phyloP scores from a whole-genome alignment of 176 grass and related monocot species.

The Tillandsia fasciculata region DNA sequence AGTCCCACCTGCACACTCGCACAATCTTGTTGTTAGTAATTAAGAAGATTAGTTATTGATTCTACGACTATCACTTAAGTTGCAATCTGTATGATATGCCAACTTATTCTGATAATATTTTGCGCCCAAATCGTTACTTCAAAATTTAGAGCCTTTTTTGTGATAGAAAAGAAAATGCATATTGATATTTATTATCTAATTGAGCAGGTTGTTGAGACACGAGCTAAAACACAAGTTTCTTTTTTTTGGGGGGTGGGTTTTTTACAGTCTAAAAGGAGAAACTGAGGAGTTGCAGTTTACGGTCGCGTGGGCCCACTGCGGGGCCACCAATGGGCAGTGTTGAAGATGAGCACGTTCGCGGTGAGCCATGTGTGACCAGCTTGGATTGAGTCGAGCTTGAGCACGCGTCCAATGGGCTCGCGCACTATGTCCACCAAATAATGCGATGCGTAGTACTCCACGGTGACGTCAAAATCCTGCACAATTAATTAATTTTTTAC shows the following conservation, averaged over 20 bases:
- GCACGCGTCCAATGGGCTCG: constrained; percentile 39
- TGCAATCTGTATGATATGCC: too few relatives aligned
- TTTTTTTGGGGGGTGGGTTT: too few relatives aligned
- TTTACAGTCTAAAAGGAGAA: background rate
- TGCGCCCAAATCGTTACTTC: too few relatives aligned
- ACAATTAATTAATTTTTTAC: background rate
- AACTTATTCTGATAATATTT: too few relatives aligned
- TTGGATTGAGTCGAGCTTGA: constrained; percentile 60
- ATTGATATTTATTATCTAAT: too few relatives aligned
- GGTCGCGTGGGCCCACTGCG: constrained; percentile 33
- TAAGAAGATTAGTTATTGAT: too few relatives aligned
- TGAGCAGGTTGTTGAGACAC: too few relatives aligned
- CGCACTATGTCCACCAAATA: constrained; percentile 64
- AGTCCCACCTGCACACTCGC: constrained; percentile 52
- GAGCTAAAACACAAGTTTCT: too few relatives aligned
- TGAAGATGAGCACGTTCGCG: constrained; percentile 79
- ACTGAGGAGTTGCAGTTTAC: constrained; percentile 16
- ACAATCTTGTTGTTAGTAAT: too few relatives aligned
- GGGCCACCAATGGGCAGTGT: constrained; percentile 96
- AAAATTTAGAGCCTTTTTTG: too few relatives aligned
- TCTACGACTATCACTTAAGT: too few relatives aligned
- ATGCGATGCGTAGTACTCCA: constrained; percentile 74
- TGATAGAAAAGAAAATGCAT: too few relatives aligned
- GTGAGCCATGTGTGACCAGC: constrained; percentile 32
- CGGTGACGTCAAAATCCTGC: constrained; percentile 65